phyloP scores from a whole-genome alignment of 2,329 filamentous ascomycete species.

The Penicillium verrucosum region DNA sequence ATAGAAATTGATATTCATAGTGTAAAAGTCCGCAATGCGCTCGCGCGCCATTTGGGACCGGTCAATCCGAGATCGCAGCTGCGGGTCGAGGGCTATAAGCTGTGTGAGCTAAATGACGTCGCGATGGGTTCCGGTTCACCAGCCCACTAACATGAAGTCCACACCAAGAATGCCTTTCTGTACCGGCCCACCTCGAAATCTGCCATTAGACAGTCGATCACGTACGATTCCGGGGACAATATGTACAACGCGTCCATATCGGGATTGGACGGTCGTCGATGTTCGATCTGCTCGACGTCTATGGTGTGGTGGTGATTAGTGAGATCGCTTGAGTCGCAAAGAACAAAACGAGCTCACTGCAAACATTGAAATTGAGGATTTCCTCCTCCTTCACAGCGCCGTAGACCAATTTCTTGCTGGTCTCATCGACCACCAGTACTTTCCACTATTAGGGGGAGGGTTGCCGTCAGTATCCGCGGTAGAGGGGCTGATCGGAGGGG shows the following conservation, averaged over 20 bases:
- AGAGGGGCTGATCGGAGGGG: slow-evolving; percentile 24
- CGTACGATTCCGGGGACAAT: slow-evolving; percentile 77
- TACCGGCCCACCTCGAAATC: slow-evolving; percentile 87
- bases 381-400: slow-evolving; percentile 94
- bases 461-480: slow-evolving; percentile 28
- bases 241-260: slow-evolving; percentile 96
- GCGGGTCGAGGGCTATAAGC: slow-evolving; percentile 61
- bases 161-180: slow-evolving; percentile 73
- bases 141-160: slow-evolving; percentile 63
- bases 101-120: slow-evolving; percentile 21
- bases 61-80: slow-evolving; percentile 71
- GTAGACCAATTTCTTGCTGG: slow-evolving; percentile 79
- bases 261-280: slow-evolving; percentile 74
- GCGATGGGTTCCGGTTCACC: background rate
- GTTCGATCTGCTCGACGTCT: slow-evolving; percentile 92
- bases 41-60: slow-evolving; percentile 65
- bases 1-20: slow-evolving; percentile 82
- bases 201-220: slow-evolving; percentile 89
- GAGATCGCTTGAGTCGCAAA: background rate
- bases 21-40: slow-evolving; percentile 74
- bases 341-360: slow-evolving; percentile 61
- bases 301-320: slow-evolving; percentile 14
- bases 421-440: slow-evolving; percentile 84
- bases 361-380: slow-evolving; percentile 93
- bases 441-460: slow-evolving; percentile 69